Percentiles rank a stretch among this genome's conserved stretches.
Conservation (phyloP, 2,329 filamentous ascomycete genomes). For the Aureobasidium sp. region DNA sequence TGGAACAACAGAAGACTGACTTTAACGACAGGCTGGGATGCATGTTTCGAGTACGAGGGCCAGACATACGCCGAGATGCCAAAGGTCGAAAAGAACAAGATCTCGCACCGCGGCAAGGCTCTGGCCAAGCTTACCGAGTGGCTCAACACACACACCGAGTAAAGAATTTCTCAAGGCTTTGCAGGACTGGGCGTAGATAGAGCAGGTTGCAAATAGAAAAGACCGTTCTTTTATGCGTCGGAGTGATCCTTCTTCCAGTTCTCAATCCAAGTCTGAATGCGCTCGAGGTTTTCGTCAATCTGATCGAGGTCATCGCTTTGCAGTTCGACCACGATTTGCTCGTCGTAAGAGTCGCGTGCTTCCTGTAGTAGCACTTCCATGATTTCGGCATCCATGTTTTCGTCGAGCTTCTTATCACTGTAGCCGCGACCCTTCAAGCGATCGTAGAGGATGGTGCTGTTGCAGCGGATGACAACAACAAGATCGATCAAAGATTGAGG, state of each 20-base stretch:
- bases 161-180: background rate
- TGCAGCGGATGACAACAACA: constrained; percentile 80
- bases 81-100: constrained; percentile 75
- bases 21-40: constrained; percentile 72
- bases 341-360: constrained; percentile 76
- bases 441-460: constrained; percentile 77
- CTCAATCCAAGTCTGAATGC: constrained; percentile 73
- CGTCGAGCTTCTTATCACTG: constrained; percentile 78
- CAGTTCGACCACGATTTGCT: constrained; percentile 83
- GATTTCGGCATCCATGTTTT: constrained; percentile 95
- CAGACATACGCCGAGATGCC: constrained; percentile 96
- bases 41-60: constrained; percentile 89
- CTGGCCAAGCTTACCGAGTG: constrained; percentile 78
- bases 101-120: constrained; percentile 87
- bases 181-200: background rate
- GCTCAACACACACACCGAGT: constrained; percentile 36
- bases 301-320: constrained; percentile 74
- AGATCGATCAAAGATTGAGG: constrained; percentile 91
- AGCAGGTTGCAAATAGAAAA: background rate
- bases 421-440: constrained; percentile 73
- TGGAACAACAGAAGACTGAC: constrained; percentile 17
- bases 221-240: constrained; percentile 5
- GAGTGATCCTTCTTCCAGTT: constrained; percentile 69
- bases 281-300: constrained; percentile 80
- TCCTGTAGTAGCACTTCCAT: constrained; percentile 93